Conservation (phyloP, 1,284 basidiomycete genomes). For the Ceratobasidium sp. region DNA sequence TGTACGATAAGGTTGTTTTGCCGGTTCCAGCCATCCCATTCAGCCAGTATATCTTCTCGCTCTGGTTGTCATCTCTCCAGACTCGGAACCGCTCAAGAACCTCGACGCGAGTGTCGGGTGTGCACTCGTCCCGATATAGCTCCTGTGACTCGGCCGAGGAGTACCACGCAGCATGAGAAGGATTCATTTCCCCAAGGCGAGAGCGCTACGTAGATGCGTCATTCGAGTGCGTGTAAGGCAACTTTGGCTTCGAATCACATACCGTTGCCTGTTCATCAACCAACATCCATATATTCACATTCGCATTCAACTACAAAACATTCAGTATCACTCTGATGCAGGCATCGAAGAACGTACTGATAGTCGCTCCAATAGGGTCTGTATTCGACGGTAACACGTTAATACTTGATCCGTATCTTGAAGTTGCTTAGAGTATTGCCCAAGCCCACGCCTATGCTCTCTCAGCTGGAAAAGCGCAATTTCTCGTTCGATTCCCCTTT, state of each 20-base stretch:
- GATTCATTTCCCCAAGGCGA: constrained; percentile 9
- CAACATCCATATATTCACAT: background rate
- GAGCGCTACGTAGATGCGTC: background rate
- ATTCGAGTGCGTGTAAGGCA: background rate
- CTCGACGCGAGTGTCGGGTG: constrained; percentile 38
- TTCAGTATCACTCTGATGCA: background rate
- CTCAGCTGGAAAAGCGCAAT: background rate
- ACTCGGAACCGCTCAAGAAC: background rate
- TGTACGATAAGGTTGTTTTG: background rate
- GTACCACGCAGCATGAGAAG: constrained; percentile 28
- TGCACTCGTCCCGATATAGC: constrained; percentile 24
- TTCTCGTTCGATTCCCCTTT: background rate
- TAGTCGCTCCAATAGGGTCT: background rate
- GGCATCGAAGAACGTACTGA: background rate
- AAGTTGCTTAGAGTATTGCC: background rate
- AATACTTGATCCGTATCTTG: background rate
- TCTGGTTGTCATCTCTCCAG: background rate
- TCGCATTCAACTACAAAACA: constrained; percentile 22
- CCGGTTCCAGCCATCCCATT: constrained; percentile 15
- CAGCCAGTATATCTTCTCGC: constrained; percentile 10
- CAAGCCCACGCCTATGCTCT: background rate
- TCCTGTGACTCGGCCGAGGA: constrained; percentile 8
- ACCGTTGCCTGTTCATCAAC: constrained; percentile 33
- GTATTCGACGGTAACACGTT: constrained; percentile 23
- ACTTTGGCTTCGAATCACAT: background rate